phyloP scores from a whole-genome alignment of 2,329 filamentous ascomycete genomes.

The Botrytis fragariae region DNA sequence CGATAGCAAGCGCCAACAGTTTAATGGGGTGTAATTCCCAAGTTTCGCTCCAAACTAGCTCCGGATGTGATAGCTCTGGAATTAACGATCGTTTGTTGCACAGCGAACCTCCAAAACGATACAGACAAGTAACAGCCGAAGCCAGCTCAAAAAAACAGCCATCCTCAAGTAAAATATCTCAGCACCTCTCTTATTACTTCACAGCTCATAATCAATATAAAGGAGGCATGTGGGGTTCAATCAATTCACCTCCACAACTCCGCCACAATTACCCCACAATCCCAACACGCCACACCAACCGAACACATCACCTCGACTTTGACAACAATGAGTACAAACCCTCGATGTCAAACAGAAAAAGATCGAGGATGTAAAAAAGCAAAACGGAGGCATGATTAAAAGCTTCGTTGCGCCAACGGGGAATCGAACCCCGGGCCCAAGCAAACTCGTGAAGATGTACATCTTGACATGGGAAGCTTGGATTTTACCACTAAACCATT shows the following conservation, averaged over 20 bases:
- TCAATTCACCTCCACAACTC: neutral
- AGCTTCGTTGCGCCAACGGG: rapidly evolving
- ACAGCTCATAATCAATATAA: too few species aligned
- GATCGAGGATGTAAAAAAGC: neutral
- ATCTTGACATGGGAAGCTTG: neutral
- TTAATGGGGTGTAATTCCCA: neutral
- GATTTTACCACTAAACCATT: slow-evolving; percentile 18
- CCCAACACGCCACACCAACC: neutral
- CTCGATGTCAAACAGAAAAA: neutral
- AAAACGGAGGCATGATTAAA: rapidly evolving
- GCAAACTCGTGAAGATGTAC: neutral
- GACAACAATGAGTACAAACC: neutral
- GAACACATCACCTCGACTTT: neutral
- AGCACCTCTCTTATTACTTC: neutral
- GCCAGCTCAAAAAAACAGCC: neutral
- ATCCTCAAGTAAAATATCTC: neutral
- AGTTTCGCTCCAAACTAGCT: neutral
- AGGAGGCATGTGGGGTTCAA: neutral
- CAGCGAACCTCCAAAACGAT: neutral
- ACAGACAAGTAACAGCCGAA: neutral
- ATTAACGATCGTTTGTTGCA: neutral
- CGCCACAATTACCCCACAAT: slow-evolving; percentile 8
- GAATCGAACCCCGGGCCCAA: slow-evolving; percentile 11
- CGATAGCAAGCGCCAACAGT: neutral
- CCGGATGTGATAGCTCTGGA: neutral